Percentiles rank a stretch among this genome's conserved stretches.
Evolutionary conservation across 1,284 basidiomycete species (phyloP).

Genomic region (Wallemia mellicola): DNA sequence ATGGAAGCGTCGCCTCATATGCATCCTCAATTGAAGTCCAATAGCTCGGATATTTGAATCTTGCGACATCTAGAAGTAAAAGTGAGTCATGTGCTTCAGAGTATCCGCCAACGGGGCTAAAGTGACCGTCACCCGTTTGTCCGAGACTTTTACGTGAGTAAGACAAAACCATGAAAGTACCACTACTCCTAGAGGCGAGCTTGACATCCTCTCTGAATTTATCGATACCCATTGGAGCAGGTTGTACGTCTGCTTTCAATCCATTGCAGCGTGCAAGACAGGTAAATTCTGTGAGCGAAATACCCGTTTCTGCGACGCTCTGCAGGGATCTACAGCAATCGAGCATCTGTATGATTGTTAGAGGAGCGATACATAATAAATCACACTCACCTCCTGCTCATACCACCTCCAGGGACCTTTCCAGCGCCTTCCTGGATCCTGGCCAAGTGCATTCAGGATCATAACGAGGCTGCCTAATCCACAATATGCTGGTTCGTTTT

Average conservation of each 20-base stretch:
- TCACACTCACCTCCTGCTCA: slow-evolving; percentile 6
- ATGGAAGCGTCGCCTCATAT: slow-evolving; percentile 8
- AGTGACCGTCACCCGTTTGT: slow-evolving; percentile 11
- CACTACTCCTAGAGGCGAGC: slow-evolving; percentile 1
- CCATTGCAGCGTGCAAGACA: slow-evolving; percentile 11
- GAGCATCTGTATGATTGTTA: slow-evolving; percentile 5
- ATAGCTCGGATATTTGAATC: slow-evolving; percentile 9
- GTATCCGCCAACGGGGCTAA: slow-evolving; percentile 8
- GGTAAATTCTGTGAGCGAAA: slow-evolving; percentile 10
- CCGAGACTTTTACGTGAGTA: slow-evolving; percentile 8
- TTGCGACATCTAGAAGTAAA: slow-evolving; percentile 10
- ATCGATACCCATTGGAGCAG: slow-evolving; percentile 1
- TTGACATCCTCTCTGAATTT: slow-evolving; percentile 8
- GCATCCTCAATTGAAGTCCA: slow-evolving; percentile 6
- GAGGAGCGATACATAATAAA: neutral
- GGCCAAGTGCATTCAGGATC: slow-evolving; percentile 10
- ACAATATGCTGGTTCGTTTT: slow-evolving; percentile 10
- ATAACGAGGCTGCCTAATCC: slow-evolving; percentile 9
- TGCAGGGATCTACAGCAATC: slow-evolving; percentile 10
- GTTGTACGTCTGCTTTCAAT: slow-evolving; percentile 2
- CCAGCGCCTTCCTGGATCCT: slow-evolving; percentile 10
- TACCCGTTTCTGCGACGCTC: slow-evolving; percentile 7
- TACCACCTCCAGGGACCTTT: slow-evolving; percentile 9
- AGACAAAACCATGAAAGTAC: slow-evolving; percentile 7
- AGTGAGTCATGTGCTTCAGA: slow-evolving; percentile 6